These are phyloP conservation scores for Collybiopsis luxurians DNA, from an alignment of 768 basidiomycete genomes.

Conservation along the genomic window DNA sequence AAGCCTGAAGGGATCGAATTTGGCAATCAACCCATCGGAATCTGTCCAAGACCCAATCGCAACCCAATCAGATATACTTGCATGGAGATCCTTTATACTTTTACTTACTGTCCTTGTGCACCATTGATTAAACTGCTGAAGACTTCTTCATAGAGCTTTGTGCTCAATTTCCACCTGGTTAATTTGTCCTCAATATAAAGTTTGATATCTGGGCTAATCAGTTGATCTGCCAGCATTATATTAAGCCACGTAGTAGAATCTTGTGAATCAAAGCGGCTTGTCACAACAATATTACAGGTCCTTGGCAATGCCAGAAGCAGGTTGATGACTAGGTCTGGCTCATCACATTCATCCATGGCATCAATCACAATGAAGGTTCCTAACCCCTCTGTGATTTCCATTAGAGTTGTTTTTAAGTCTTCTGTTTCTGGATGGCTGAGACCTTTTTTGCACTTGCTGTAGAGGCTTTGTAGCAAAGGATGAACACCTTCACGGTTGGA, in stretches of 20 bases:
- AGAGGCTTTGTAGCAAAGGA: background rate
- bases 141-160: background rate
- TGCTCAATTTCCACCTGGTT: background rate
- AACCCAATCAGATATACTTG: background rate
- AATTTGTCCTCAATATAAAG: background rate
- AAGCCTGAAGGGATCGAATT: too few relatives aligned
- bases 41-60: background rate
- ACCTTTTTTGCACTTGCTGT: background rate
- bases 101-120: background rate
- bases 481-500: too few relatives aligned
- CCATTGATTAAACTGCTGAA: background rate
- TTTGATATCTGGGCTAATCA: background rate
- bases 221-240: too few relatives aligned
- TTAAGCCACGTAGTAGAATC: too few relatives aligned
- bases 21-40: background rate
- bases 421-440: background rate
- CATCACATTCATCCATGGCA: background rate
- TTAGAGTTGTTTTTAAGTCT: background rate
- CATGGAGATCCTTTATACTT: background rate
- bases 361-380: background rate
- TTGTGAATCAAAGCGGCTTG: background rate
- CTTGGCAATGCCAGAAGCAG: background rate
- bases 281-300: background rate
- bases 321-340: too few relatives aligned
- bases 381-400: background rate